These are phyloP conservation scores for Blastomyces silverae DNA, from an alignment of 2,329 filamentous ascomycete genomes.

Conservation along the genomic window DNA sequence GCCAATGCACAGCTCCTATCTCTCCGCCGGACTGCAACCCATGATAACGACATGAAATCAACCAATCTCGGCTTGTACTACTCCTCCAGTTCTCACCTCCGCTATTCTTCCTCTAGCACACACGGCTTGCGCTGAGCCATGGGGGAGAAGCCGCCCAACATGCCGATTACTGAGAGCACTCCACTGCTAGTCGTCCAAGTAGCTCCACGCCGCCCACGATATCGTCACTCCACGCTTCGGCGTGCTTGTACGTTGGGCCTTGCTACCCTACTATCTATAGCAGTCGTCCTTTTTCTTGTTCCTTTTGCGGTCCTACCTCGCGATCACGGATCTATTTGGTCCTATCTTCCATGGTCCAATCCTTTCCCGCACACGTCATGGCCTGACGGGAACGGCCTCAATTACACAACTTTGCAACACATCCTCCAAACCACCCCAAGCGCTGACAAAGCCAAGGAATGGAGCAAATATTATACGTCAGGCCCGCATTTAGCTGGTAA, in stretches of 20 bases:
- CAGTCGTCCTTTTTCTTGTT: constrained; percentile 38
- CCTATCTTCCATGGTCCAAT: constrained; percentile 37
- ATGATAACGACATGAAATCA: background rate
- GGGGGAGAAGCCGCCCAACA: constrained; percentile 32
- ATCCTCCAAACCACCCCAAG: constrained; percentile 51
- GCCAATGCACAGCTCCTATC: background rate
- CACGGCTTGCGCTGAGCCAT: constrained; percentile 13
- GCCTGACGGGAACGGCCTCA: constrained; percentile 43
- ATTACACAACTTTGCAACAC: constrained; percentile 50
- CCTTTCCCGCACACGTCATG: constrained; percentile 36
- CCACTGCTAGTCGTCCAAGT: constrained; percentile 41
- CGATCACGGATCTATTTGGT: constrained; percentile 34
- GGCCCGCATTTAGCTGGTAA: constrained; percentile 70
- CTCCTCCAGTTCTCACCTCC: background rate
- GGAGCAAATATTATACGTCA: constrained; percentile 70
- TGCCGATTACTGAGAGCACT: constrained; percentile 36
- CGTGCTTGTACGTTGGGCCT: constrained; percentile 40
- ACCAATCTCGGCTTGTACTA: background rate
- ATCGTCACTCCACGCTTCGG: constrained; percentile 40
- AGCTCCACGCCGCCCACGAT: constrained; percentile 36
- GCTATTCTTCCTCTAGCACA: background rate
- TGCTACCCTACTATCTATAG: constrained; percentile 33
- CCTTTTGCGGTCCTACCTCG: constrained; percentile 36
- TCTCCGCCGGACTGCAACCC: background rate
- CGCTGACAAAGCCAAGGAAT: constrained; percentile 55